Conservation (phyloP, 2,329 filamentous ascomycete genomes). For the Amphichorda felina region DNA sequence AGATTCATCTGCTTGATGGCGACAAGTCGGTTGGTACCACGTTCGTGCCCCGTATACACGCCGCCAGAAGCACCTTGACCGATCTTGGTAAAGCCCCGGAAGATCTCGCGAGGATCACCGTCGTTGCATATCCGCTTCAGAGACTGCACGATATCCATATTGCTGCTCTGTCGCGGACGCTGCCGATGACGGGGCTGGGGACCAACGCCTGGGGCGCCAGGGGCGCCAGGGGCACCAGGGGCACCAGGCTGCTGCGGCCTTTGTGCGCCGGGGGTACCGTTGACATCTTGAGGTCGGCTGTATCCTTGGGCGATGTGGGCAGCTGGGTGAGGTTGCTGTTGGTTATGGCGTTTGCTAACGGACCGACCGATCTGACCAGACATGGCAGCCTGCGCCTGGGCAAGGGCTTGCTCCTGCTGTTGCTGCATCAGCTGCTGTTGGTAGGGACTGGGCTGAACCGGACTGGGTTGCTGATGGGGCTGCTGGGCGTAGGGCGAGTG, state of each 20-base stretch:
- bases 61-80: conserved; percentile 95
- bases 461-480: conserved; percentile 19
- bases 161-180: conserved; percentile 65
- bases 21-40: conserved; percentile 73
- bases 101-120: conserved; percentile 80
- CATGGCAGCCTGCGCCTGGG: conserved; percentile 67
- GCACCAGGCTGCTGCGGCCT: conserved; percentile 5
- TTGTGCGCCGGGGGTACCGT: conserved; percentile 16
- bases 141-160: conserved; percentile 69
- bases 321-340: conserved; percentile 12
- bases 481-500: conserved; percentile 34
- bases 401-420: conserved; percentile 78
- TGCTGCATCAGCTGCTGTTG: conserved; percentile 60
- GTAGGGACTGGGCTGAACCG: conserved; percentile 34
- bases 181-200: conserved; percentile 60
- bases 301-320: conserved; percentile 14
- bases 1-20: conserved; percentile 99
- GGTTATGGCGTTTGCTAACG: conserved; percentile 56
- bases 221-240: conserved; percentile 6
- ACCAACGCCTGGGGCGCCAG: conserved; percentile 18
- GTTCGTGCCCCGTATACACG: conserved; percentile 84
- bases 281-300: conserved; percentile 15
- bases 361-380: conserved; percentile 58
- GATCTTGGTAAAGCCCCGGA: conserved; percentile 83
- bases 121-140: conserved; percentile 84